Conservation (phyloP, 2,329 filamentous ascomycete genomes). For the Fusarium papillatum region DNA sequence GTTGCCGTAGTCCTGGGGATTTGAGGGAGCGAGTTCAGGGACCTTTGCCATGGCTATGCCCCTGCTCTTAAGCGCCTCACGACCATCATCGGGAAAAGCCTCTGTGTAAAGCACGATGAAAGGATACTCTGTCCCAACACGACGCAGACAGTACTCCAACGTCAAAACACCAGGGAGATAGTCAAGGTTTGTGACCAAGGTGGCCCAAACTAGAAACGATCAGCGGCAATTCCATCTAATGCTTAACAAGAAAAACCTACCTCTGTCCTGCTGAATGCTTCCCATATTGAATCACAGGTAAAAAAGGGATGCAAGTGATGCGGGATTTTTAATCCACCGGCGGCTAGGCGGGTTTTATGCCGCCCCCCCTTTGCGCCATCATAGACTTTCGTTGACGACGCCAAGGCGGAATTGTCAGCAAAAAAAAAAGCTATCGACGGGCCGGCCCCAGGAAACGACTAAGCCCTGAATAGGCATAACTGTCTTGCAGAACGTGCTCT, state of each 20-base stretch:
- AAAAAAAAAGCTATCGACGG: not conserved
- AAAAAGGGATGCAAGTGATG: not conserved
- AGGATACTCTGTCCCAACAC: conserved; percentile 13
- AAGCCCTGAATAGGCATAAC: not conserved
- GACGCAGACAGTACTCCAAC: conserved; percentile 2
- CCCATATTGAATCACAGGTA: not conserved
- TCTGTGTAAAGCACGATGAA: conserved; percentile 11
- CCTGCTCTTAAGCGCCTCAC: not conserved
- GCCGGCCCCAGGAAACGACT: not conserved
- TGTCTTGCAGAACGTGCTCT: not conserved
- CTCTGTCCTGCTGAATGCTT: not conserved
- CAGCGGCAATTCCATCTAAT: not conserved
- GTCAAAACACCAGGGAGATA: conserved; percentile 30
- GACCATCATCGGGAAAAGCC: not conserved
- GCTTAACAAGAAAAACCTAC: not conserved
- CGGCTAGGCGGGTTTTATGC: not conserved
- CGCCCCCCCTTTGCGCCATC: not conserved
- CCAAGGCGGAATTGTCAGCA: conserved; percentile 1
- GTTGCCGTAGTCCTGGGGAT: conserved; percentile 3
- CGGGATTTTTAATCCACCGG: not conserved
- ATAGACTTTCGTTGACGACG: not conserved
- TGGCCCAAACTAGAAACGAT: conserved; percentile 21
- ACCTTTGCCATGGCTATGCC: not conserved
- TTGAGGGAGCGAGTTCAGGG: not conserved
- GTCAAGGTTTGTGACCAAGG: conserved; percentile 13